Percentiles rank a stretch among this genome's conserved stretches.
Evolutionary conservation across 1,284 basidiomycete species (phyloP).

Genomic region (Leccinum variabile): DNA sequence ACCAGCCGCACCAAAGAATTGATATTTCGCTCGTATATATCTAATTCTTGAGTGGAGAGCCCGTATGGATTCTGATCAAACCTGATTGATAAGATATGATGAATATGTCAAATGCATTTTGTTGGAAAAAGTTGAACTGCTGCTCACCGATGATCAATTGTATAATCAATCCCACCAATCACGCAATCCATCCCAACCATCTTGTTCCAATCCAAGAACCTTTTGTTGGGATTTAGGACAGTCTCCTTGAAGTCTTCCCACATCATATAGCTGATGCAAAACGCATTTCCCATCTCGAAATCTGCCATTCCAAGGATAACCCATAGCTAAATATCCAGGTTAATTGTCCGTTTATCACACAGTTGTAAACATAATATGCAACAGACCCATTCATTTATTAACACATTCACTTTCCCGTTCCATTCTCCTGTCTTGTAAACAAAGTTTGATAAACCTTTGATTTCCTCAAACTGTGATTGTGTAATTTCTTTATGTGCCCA

Average conservation of each 20-base stretch:
- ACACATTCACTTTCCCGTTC: not conserved
- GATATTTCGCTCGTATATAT: not conserved
- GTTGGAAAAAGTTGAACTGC: not conserved
- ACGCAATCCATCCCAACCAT: not conserved
- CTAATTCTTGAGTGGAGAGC: not conserved
- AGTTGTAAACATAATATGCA: not conserved
- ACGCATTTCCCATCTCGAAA: not conserved
- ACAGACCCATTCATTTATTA: not conserved
- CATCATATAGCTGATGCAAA: not conserved
- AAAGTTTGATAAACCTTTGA: not conserved
- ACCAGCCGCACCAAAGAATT: not conserved
- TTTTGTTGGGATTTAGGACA: not conserved
- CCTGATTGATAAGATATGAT: not conserved
- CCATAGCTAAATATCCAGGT: not conserved
- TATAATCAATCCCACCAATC: not conserved
- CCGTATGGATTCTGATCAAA: not conserved
- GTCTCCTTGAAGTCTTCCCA: not conserved
- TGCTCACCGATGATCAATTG: not conserved
- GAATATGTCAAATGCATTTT: not conserved
- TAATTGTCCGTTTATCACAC: not conserved
- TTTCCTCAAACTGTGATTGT: not conserved
- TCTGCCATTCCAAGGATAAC: not conserved
- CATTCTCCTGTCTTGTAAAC: not conserved
- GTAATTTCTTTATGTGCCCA: not conserved
- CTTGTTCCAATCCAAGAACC: not conserved